These are phyloP conservation scores for Graphilbum fragrans DNA, from an alignment of 2,329 filamentous ascomycete species.

Conservation along the genomic window DNA sequence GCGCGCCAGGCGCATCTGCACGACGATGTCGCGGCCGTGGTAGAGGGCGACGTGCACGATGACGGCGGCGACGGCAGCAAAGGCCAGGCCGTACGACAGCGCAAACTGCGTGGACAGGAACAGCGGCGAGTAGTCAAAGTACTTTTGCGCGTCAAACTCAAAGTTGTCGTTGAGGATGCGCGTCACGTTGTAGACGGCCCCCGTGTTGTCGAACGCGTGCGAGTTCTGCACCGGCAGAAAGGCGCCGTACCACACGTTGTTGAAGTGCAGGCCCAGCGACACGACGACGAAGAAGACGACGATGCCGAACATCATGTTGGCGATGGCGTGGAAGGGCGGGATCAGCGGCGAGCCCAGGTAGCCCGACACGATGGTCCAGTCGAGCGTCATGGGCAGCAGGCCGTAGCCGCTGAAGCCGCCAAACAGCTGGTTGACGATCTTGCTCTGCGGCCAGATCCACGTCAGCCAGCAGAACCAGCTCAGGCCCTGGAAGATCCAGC, in stretches of 20 bases:
- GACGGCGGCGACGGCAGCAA: constrained; percentile 50
- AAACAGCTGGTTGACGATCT: constrained; percentile 31
- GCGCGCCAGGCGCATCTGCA: constrained; percentile 40
- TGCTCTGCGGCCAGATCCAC: constrained; percentile 34
- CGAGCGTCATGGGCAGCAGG: constrained; percentile 24
- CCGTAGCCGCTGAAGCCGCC: constrained; percentile 28
- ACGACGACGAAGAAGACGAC: constrained; percentile 42
- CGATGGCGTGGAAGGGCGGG: constrained; percentile 43
- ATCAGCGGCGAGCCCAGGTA: constrained; percentile 36
- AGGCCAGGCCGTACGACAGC: constrained; percentile 41
- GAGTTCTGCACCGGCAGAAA: constrained; percentile 51
- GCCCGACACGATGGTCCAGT: constrained; percentile 30
- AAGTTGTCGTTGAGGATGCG: constrained; percentile 44
- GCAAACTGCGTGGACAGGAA: constrained; percentile 52
- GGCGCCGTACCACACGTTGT: constrained; percentile 42
- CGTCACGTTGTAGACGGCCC: constrained; percentile 44
- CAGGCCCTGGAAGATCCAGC: constrained; percentile 39
- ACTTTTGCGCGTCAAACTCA: constrained; percentile 48
- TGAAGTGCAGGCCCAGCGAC: constrained; percentile 47
- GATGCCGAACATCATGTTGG: constrained; percentile 40
- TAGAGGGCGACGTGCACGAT: constrained; percentile 43
- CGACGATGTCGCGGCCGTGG: constrained; percentile 41
- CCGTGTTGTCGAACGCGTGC: constrained; percentile 53
- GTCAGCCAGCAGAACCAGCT: constrained; percentile 30
- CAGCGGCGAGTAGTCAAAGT: constrained; percentile 52